These are phyloP conservation scores for Coniosporium tulheliwenetii DNA, from an alignment of 2,329 filamentous ascomycete genomes.

Conservation along the genomic window DNA sequence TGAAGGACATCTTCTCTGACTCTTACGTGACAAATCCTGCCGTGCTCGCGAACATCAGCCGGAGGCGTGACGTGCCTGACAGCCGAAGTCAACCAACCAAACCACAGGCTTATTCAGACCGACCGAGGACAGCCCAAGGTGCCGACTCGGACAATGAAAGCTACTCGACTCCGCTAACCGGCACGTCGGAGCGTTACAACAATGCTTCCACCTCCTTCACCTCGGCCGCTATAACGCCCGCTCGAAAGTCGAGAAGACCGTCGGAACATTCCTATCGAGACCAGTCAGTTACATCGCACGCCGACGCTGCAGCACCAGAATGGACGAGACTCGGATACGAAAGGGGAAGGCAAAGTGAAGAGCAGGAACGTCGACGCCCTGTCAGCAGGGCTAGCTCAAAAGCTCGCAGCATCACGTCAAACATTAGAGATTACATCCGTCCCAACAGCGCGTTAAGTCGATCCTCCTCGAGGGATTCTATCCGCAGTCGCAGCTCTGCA, in stretches of 20 bases:
- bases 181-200: conserved; percentile 22
- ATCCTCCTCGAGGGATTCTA: conserved; percentile 18
- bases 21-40: conserved; percentile 5
- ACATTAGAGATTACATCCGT: conserved; percentile 26
- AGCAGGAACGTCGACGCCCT: conserved; percentile 23
- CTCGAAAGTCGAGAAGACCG: conserved; percentile 21
- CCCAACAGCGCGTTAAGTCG: conserved; percentile 12
- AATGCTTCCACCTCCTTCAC: conserved; percentile 25
- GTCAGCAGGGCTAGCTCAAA: conserved; percentile 15
- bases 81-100: conserved; percentile 6
- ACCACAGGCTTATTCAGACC: background rate
- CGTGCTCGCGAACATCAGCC: conserved; percentile 16
- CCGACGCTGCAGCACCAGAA: conserved; percentile 21
- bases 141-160: conserved; percentile 16
- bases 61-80: conserved; percentile 6
- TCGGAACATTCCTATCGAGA: conserved; percentile 16
- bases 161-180: conserved; percentile 25
- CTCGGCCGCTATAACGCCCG: conserved; percentile 23
- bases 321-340: conserved; percentile 20
- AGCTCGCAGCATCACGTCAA: conserved; percentile 19
- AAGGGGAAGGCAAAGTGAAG: conserved; percentile 6
- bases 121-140: conserved; percentile 4
- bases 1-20: conserved; percentile 13
- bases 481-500: conserved; percentile 8
- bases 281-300: conserved; percentile 13